Evolutionary conservation across 768 basidiomycete genomes (phyloP), one percentile per base, ranked within the genome.

Genomic region (Lyophyllum semitale): DNA sequence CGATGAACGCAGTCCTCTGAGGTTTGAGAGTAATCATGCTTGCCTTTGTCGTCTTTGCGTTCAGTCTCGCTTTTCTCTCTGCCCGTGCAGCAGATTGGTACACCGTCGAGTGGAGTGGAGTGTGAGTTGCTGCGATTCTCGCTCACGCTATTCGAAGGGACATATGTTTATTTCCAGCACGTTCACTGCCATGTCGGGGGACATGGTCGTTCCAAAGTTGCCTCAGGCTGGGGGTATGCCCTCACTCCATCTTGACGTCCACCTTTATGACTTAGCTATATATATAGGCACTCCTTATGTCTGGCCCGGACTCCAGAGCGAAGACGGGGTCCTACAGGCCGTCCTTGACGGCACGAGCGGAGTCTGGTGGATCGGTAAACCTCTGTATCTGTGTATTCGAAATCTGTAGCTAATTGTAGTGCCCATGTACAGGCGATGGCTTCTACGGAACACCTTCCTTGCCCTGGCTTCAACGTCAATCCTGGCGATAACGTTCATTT

Each of bases 71-170:
- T 22, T 43, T 56, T 42, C 47, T 59, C 23, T 45, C 32, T 33
- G 65, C 59, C n/a, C 55, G 30, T 20, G 66, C 60, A 11, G 60
- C 58, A 1, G 48, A 65, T 49, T 67, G 66, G 66, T 67, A 65
- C 54, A 67, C 66, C 11, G 64, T 66, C 12, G 66, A 67, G 58
- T 67, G 66, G 66, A 61, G 66, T 51, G 66, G 60, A n/a, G 35
- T 55, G 65, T 66, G 6, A 37, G 54, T 57, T 49, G 17, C 38
- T 33, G 7, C 32, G 9, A 22, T 22, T 7, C 7, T 44, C 12
- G 8, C 12, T 26, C 18, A 1, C 13, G 13, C 29, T 8, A 27
- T 13, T 18, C 1, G 8, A 26, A 18, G 13, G 20, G 13, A 27
- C 15, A 22, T 25, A 0, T 26, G 17, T 7, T 35, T 6, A 6